Conservation (phyloP, 257 asterid genomes). For the Sherardia arvensis region DNA sequence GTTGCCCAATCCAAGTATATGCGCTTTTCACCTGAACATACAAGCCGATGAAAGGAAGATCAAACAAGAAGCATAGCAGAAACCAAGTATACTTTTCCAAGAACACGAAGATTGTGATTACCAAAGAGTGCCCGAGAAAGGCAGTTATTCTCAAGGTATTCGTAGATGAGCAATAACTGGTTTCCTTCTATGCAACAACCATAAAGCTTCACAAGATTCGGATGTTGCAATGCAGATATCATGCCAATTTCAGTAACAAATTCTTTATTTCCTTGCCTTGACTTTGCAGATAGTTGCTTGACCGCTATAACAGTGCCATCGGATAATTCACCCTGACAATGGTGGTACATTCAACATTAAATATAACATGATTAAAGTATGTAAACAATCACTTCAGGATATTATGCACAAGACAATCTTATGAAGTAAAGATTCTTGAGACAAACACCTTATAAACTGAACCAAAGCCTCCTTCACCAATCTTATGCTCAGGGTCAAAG, state of each 20-base stretch:
- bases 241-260: slow-evolving; percentile 40
- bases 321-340: slow-evolving; percentile 24
- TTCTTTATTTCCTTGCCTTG: slow-evolving; percentile 42
- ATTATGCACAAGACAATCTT: too few relatives aligned
- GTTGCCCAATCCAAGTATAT: slow-evolving; percentile 32
- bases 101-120: slow-evolving; percentile 2
- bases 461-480: slow-evolving; percentile 48
- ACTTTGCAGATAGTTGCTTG: slow-evolving; percentile 38
- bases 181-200: slow-evolving; percentile 48
- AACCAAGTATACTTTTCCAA: neutral
- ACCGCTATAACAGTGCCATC: slow-evolving; percentile 37
- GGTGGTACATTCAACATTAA: slow-evolving; percentile 4
- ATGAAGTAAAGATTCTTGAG: neutral
- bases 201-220: slow-evolving; percentile 36
- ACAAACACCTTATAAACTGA: slow-evolving; percentile 33
- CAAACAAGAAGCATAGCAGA: neutral
- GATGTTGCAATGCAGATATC: slow-evolving; percentile 45
- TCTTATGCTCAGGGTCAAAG: slow-evolving; percentile 32
- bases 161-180: slow-evolving; percentile 34
- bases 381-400: neutral
- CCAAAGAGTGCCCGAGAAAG: slow-evolving; percentile 45
- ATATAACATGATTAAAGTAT: neutral
- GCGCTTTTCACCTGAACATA: slow-evolving; percentile 24
- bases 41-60: neutral
- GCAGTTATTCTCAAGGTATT: slow-evolving; percentile 39